Evolutionary conservation across 768 basidiomycete genomes (phyloP), one percentile per base, ranked within the genome.

Genomic region (Naganishia vaughanmartiniae): DNA sequence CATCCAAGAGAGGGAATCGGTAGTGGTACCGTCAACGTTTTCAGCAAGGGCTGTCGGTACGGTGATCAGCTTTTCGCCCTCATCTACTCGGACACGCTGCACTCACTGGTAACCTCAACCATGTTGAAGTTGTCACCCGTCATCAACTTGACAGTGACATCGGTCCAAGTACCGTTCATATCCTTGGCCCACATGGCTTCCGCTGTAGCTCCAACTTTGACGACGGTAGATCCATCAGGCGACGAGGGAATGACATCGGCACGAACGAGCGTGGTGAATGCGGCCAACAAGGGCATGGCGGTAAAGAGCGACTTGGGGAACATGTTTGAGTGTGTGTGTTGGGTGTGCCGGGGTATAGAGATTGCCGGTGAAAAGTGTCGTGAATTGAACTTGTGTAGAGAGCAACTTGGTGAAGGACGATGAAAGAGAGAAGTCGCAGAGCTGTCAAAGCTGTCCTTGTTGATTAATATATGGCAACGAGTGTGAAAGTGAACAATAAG

Each of bases 41-140:
- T 63, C 60, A 24, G 60, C 60, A 24, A 63, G 36, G 24, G 60
- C 60, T 63, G 39, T 36, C 10, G 19, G 33, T 24, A 21, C 3
- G n/a, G 34, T 42, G 31, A 7, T 34, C 33, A 31, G 34, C 12
- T 58, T 15, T 24, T 34, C 57, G 14, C n/a, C 12, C 1, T 39
- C 11, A 15, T 24, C 24, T 9, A 6, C 12, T 17, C 19, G 10
- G 4, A 28, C 30, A 0, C 2, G 17, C 15, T 21, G 10, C 1
- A 73, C 70, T 56, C 28, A 73, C 68, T 67, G 28, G 74, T 66
- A 30, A 76, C 70, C 31, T 70, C 60, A 15, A 76, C 66, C 75
- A 74, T 75, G 66, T 72, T 39, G 19, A 73, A 72, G 72, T 80
- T 80, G 63, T 76, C 75, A 45, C 79, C 79, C 15, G 76, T 76